These are phyloP conservation scores for Cyberlindnera veronae DNA, from an alignment of 805 yeast species.

Conservation along the genomic window DNA sequence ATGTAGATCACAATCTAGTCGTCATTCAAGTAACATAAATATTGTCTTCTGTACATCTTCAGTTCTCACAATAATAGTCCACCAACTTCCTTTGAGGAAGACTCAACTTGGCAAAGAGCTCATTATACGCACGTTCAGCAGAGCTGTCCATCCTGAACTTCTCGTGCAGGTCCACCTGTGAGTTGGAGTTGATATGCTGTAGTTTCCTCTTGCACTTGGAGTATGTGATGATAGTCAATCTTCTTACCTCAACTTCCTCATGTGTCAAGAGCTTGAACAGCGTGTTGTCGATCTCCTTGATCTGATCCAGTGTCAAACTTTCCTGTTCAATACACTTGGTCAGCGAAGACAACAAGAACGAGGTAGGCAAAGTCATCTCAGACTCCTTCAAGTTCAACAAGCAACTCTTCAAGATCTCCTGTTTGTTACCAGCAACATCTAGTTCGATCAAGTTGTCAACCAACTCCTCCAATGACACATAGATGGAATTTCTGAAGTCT, in stretches of 20 bases:
- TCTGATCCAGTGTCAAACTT: constrained; percentile 13
- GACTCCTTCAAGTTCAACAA: constrained; percentile 10
- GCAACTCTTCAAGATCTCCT: constrained; percentile 17
- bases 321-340: constrained; percentile 22
- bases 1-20: not conserved
- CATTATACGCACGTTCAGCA: constrained; percentile 26
- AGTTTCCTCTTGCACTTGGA: constrained; percentile 26
- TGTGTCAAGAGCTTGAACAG: constrained; percentile 17
- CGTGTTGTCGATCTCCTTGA: constrained; percentile 21
- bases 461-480: constrained; percentile 26
- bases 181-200: constrained; percentile 16
- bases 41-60: not conserved
- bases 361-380: constrained; percentile 7
- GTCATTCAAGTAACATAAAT: not conserved
- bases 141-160: constrained; percentile 23
- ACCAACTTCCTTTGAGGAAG: constrained; percentile 44
- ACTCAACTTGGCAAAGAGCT: constrained; percentile 37
- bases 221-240: constrained; percentile 24
- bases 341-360: constrained; percentile 20
- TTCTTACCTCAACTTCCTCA: constrained; percentile 28
- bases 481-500: constrained; percentile 23
- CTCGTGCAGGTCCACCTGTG: constrained; percentile 22
- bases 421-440: constrained; percentile 2
- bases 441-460: constrained; percentile 21
- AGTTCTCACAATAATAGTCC: constrained; percentile 37